A percentile compares a stretch with the other conserved stretches of the same genome.
Conservation (phyloP, 129 eudicot species). For the Flaveria robusta region DNA sequence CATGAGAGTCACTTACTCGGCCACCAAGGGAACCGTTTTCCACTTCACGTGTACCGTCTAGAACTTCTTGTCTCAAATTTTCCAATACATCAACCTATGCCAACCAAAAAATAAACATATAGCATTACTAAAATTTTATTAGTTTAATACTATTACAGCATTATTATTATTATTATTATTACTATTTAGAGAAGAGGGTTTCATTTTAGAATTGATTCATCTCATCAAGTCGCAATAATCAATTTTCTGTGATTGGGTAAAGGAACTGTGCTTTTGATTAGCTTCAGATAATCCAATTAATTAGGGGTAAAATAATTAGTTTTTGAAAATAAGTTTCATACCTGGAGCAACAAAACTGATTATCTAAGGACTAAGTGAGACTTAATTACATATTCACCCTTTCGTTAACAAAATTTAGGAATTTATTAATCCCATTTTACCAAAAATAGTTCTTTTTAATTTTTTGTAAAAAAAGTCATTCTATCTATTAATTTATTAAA, state of each 20-base stretch:
- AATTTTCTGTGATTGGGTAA: not conserved
- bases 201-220: not conserved
- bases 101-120: constrained; percentile 7
- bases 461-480: not conserved
- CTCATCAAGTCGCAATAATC: not conserved
- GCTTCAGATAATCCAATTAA: not conserved
- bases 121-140: not conserved
- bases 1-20: constrained; percentile 58
- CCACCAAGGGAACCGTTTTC: constrained; percentile 64
- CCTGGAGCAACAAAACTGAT: constrained; percentile 3
- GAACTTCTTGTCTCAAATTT: constrained; percentile 57
- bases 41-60: constrained; percentile 69
- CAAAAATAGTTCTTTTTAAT: not conserved
- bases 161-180: not conserved
- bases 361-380: not conserved
- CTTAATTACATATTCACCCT: not conserved
- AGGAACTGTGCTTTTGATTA: not conserved
- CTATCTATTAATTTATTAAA: not conserved
- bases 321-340: not conserved
- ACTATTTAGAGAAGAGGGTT: not conserved
- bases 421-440: not conserved
- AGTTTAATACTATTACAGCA: not conserved
- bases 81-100: constrained; percentile 71
- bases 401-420: not conserved
- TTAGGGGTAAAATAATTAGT: not conserved